Evolutionary conservation across 768 basidiomycete species (phyloP).

Genomic region (Hypsizygus marmoreus): DNA sequence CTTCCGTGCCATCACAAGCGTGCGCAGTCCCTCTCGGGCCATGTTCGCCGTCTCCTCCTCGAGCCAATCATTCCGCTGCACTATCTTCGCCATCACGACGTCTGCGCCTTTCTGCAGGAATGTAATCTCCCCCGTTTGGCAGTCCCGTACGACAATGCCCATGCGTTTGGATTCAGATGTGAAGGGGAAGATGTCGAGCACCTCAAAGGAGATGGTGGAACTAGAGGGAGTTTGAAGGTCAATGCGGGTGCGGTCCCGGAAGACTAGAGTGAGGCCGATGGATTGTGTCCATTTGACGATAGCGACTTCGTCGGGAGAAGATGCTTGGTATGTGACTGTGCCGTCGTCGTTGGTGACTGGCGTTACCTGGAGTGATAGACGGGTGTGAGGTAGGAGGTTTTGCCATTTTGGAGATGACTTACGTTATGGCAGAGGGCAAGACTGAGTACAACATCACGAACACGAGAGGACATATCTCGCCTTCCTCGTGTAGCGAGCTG

Average conservation of each 20-base stretch:
- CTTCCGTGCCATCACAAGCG: constrained; percentile 90
- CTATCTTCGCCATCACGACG: constrained; percentile 95
- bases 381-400: constrained; percentile 2
- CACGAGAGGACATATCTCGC: constrained; percentile 91
- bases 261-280: constrained; percentile 85
- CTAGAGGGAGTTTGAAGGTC: constrained; percentile 76
- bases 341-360: constrained; percentile 95
- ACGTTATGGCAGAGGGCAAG: constrained; percentile 97
- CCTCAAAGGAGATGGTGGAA: constrained; percentile 67
- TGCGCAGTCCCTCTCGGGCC: constrained; percentile 94
- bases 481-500: constrained; percentile 86
- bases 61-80: constrained; percentile 97
- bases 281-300: constrained; percentile 98
- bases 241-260: constrained; percentile 90
- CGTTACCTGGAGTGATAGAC: constrained; percentile 68
- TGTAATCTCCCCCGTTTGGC: constrained; percentile 70
- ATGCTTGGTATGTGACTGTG: constrained; percentile 94
- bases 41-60: constrained; percentile 99
- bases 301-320: constrained; percentile 98
- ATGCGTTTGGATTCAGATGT: constrained; percentile 99
- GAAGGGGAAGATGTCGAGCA: constrained; percentile 96
- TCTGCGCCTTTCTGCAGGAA: constrained; percentile 98
- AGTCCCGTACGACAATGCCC: constrained; percentile 93
- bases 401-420: constrained; percentile 24
- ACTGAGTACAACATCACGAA: constrained; percentile 90